Base-by-base conservation (phyloP, 78 protist species). In the Cavenderia fasciculata region DNA sequence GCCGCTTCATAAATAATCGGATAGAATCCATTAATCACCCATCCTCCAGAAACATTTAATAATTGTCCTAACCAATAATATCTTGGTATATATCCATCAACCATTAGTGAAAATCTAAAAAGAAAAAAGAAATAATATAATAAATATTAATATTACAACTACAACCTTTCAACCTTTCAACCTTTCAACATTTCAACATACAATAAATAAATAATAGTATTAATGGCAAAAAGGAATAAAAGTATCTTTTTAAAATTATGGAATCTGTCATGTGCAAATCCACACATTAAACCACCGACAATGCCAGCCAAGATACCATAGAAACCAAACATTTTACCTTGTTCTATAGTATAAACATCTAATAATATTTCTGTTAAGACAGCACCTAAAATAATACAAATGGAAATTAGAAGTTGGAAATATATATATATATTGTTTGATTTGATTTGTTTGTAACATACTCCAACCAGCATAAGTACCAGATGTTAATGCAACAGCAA, bases 301-400 rank as follows among this genome's bases (percentile, higher is more conserved):
- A 82, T 41, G 44, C 90, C 90, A 6, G 90, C 90, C 0, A 82
- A 12, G n/a, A 82, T 82, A 65, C 90, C 90, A 52, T 33, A 82
- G 90, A 82, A 82, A 27, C 90, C 90, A n/a, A 82, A 44, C 90
- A 76, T 68, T 82, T 82, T 82, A 10, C 62, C 78, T 57, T 82
- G 72, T 2, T 38, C 40, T 38, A 21, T 68, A 2, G 44, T 57
- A 33, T 46, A 82, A 18, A 27, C 36, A 11, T 38, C 16, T 25
- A 14, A 19, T 5, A 82, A 56, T 31, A 82, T 82, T 12, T 82
- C 79, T 12, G 73, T 74, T 18, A 68, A 36, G 5, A 82, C 76
- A 0, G 90, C 78, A n/a, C n/a, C n/a, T n/a, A n/a, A n/a, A n/a
- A n/a, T n/a, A n/a, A n/a, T n/a, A n/a, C n/a, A n/a, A n/a, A n/a